These are phyloP conservation scores for Leucaena leucocephala DNA, from an alignment of 306 rosid genomes.

Conservation along the genomic window DNA sequence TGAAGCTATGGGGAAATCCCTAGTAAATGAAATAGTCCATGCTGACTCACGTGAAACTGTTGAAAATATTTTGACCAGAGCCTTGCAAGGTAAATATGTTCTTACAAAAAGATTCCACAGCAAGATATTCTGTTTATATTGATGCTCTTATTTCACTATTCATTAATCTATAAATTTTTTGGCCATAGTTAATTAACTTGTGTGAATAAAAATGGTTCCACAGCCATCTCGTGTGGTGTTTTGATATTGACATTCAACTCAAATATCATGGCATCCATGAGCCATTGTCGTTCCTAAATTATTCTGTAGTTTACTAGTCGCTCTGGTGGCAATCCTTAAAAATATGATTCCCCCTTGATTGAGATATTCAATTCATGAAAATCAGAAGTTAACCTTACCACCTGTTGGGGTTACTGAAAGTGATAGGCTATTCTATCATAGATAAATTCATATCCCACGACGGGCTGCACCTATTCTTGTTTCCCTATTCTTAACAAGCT, in stretches of 20 bases:
- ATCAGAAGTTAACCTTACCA: background rate
- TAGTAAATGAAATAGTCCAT: constrained; percentile 62
- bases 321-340: constrained; percentile 8
- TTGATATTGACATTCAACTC: constrained; percentile 20
- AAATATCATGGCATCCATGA: constrained; percentile 16
- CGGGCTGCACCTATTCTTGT: constrained; percentile 17
- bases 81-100: constrained; percentile 66
- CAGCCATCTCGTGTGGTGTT: background rate
- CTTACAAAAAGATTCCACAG: background rate
- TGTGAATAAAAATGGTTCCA: too few relatives aligned
- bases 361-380: constrained; percentile 30
- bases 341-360: too few relatives aligned
- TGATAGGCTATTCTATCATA: background rate
- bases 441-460: constrained; percentile 2
- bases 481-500: constrained; percentile 18
- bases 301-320: constrained; percentile 21
- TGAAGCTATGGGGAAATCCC: constrained; percentile 73
- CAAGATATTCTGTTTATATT: too few relatives aligned
- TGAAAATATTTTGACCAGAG: constrained; percentile 49
- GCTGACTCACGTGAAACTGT: constrained; percentile 55
- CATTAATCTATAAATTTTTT: too few relatives aligned
- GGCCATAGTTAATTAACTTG: too few relatives aligned
- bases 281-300: constrained; percentile 2
- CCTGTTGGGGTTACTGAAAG: background rate
- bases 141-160: too few relatives aligned